Percentiles rank a stretch among this genome's conserved stretches.
Evolutionary conservation across 2,329 filamentous ascomycete genomes (phyloP).

Genomic region (Penicillium verrucosum): DNA sequence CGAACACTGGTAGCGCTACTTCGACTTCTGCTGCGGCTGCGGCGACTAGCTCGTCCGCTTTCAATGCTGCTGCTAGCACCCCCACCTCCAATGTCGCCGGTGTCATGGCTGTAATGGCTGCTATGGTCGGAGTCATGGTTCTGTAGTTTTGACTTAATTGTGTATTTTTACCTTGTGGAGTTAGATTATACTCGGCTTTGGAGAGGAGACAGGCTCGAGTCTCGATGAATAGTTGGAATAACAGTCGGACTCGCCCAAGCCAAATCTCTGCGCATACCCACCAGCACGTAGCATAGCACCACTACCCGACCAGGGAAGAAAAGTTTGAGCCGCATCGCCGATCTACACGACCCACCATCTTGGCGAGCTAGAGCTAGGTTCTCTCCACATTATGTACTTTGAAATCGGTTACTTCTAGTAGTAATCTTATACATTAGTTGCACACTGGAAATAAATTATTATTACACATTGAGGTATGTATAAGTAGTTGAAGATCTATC

Average conservation of each 20-base stretch:
- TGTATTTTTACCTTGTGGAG: neutral
- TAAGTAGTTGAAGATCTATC: neutral
- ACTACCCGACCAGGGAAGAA: neutral
- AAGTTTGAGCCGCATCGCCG: constrained; percentile 49
- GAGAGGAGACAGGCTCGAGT: too few species aligned
- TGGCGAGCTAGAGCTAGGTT: constrained; percentile 39
- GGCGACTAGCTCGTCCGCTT: constrained; percentile 5
- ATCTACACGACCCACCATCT: constrained; percentile 45
- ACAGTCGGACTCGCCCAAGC: neutral
- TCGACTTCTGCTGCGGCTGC: constrained; percentile 8
- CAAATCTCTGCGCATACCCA: constrained; percentile 25
- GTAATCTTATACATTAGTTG: too few species aligned
- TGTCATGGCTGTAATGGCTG: constrained; percentile 12
- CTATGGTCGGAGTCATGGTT: constrained; percentile 11
- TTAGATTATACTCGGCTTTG: neutral
- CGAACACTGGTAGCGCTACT: neutral
- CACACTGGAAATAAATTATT: neutral
- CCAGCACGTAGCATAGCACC: neutral
- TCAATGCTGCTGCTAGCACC: constrained; percentile 8
- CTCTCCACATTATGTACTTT: constrained; percentile 7
- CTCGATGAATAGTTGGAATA: neutral
- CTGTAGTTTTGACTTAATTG: constrained; percentile 6
- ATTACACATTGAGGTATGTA: neutral
- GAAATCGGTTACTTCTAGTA: neutral
- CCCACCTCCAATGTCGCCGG: constrained; percentile 11